Evolutionary conservation across 257 asterid genomes (phyloP).

Genomic region (Solanum tarapatanum): DNA sequence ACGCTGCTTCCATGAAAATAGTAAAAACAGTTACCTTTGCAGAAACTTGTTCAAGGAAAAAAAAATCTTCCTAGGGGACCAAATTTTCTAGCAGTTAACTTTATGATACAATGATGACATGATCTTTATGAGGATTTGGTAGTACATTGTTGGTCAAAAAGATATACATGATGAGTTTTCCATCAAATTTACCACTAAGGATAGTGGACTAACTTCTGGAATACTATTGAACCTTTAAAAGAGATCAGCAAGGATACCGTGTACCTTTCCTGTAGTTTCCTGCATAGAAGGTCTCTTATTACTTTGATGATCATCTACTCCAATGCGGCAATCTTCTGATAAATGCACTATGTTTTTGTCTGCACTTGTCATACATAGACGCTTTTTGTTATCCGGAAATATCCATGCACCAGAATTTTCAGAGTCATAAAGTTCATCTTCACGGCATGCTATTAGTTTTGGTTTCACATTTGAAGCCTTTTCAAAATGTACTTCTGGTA

Average conservation of each 20-base stretch:
- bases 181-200: neutral
- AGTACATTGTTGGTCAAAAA: neutral
- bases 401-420: slow-evolving; percentile 54
- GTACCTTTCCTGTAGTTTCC: slow-evolving; percentile 35
- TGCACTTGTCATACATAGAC: slow-evolving; percentile 61
- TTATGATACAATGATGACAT: neutral
- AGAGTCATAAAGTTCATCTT: slow-evolving; percentile 30
- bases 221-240: neutral
- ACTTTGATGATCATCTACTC: slow-evolving; percentile 18
- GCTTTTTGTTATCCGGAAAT: slow-evolving; percentile 44
- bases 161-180: neutral
- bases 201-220: neutral
- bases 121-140: neutral
- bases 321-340: slow-evolving; percentile 14
- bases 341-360: slow-evolving; percentile 26
- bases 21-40: neutral
- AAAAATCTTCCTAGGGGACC: neutral
- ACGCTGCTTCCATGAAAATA: slow-evolving; percentile 4
- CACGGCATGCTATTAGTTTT: slow-evolving; percentile 17
- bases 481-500: slow-evolving; percentile 13
- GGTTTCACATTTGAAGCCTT: slow-evolving; percentile 20
- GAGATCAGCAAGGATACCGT: neutral
- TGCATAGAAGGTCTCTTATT: slow-evolving; percentile 14
- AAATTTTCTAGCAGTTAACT: neutral
- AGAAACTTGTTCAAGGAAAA: neutral